Base-by-base conservation (phyloP, 352 stramenopile species). In the Blastocystis sp. region DNA sequence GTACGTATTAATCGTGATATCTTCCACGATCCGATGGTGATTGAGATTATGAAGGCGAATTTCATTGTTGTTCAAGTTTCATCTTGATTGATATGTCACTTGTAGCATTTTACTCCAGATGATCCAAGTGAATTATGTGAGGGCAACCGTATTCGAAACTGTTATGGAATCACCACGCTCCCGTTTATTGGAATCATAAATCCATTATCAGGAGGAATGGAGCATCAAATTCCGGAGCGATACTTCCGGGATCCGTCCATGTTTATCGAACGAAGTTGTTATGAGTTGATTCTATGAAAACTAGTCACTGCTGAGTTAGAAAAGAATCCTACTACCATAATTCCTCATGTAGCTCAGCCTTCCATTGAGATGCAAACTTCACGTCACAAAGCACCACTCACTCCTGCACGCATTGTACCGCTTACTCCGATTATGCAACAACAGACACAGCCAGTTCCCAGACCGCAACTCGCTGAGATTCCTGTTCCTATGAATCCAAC, bases 21-120 rank as follows among this genome's bases (percentile, higher is more conserved):
- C 6, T 83, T 83, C 54, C 71, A 66, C 49, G 39, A 83, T 56
- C 14, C 21, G 9, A 65, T 49, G 16, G 49, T 83, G 19, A 27
- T 65, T 21, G 71, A 83, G 3, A 39, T 83, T 14, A 65, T 83
- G 71, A 43, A 83, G 35, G 27, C 43, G 6, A 83, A 83, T 21
- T 83, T 83, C 49, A 83, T 83, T 56, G 58, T 83, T 21, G 71
- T 83, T 29, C 71, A 83, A 43, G 54, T 61, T 32, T 61, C 12
- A 7, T 61, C 12, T 61, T 5, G 19, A 32, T 61, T 14, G 6
- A 5, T 16, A n/a, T 3, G 19, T 61, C 3, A 61, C 39, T 46
- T 61, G 54, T 61, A 61, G 37, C 71, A 83, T 11, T 83, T 83
- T 39, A 49, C 39, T n/a, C 9, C 16, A 35, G 24, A 27, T 27